phyloP scores from a whole-genome alignment of 495 filamentous ascomycete species.

The Letharia columbiana region DNA sequence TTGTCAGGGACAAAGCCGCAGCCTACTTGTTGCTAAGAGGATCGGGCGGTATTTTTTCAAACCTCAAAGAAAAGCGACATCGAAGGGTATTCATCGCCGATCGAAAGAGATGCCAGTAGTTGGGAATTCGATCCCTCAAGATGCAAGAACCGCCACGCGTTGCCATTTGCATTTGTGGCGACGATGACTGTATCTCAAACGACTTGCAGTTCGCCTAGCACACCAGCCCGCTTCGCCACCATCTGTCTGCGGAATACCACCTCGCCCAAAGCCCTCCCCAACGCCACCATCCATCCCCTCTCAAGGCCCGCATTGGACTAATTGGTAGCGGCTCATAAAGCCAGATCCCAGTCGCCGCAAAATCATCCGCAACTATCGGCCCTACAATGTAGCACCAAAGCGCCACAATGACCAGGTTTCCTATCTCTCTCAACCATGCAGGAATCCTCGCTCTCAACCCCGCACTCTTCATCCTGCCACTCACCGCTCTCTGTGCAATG shows the following conservation, averaged over 20 bases:
- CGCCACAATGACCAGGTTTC: slow-evolving; percentile 45
- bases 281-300: slow-evolving; percentile 49
- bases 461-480: slow-evolving; percentile 24
- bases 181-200: background rate
- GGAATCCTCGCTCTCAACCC: slow-evolving; percentile 27
- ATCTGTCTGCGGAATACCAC: slow-evolving; percentile 44
- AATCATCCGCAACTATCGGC: slow-evolving; percentile 50
- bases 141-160: background rate
- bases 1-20: background rate
- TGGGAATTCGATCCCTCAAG: background rate
- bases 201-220: slow-evolving; percentile 6
- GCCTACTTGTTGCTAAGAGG: background rate
- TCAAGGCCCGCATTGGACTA: slow-evolving; percentile 48
- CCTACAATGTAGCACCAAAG: slow-evolving; percentile 52
- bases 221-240: slow-evolving; percentile 56
- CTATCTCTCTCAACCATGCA: slow-evolving; percentile 34
- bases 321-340: slow-evolving; percentile 62
- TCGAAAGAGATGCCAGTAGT: background rate
- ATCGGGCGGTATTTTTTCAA: background rate
- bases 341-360: slow-evolving; percentile 53
- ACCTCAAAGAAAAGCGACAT: background rate
- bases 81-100: background rate
- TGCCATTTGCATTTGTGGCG: background rate
- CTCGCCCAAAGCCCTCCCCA: slow-evolving; percentile 45
- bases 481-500: slow-evolving; percentile 37